These are phyloP conservation scores for Mycena crocata DNA, from an alignment of 768 basidiomycete species.

Conservation along the genomic window DNA sequence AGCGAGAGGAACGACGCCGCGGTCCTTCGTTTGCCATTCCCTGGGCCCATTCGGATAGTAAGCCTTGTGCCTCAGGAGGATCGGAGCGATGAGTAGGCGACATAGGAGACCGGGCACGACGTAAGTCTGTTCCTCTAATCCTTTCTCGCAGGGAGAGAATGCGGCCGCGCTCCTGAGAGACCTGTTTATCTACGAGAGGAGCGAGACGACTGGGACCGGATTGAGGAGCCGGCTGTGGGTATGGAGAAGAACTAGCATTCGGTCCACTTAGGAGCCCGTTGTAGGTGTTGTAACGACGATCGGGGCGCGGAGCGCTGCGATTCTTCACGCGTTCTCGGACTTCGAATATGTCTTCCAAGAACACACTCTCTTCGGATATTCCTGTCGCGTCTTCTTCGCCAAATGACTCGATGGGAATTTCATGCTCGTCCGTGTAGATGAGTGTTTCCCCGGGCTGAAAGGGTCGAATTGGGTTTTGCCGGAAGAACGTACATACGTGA, in stretches of 20 bases:
- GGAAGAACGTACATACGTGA: background rate
- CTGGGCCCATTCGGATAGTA: background rate
- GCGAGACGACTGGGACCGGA: background rate
- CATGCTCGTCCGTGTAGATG: background rate
- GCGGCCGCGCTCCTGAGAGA: background rate
- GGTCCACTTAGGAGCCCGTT: background rate
- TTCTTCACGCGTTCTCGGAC: background rate
- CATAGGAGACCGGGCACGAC: background rate
- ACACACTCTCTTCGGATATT: background rate
- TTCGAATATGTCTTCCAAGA: background rate
- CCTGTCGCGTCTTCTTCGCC: background rate
- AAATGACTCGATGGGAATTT: no score
- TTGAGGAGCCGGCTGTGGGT: background rate
- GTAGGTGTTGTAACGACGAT: background rate
- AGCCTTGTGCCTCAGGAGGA: background rate
- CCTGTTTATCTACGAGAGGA: background rate
- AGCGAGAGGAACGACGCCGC: background rate
- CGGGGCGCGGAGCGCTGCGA: background rate
- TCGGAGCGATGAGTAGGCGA: background rate
- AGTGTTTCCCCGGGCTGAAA: background rate
- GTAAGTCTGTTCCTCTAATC: background rate
- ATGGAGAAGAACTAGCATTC: background rate
- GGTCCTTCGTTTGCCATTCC: background rate
- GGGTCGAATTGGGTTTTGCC: background rate
- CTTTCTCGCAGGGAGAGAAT: background rate